phyloP scores from a whole-genome alignment of 176 grass and related monocot genomes.

The Oryza glaberrima region DNA sequence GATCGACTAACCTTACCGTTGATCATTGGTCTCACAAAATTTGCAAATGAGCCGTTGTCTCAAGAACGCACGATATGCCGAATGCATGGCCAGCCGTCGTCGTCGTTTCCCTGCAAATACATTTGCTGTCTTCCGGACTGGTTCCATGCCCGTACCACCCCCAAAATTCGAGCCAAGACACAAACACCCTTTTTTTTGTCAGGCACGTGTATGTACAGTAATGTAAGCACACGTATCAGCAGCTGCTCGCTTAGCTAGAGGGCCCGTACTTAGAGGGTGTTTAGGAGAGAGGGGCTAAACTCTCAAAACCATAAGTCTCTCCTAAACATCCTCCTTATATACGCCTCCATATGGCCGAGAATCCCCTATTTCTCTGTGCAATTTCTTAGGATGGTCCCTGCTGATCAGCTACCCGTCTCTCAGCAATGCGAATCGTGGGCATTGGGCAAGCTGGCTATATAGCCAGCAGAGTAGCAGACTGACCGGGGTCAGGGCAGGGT shows the following conservation, averaged over 20 bases:
- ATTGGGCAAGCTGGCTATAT: background rate
- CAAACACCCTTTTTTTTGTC: background rate
- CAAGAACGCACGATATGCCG: background rate
- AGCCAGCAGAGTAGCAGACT: conserved; percentile 8
- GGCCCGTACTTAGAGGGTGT: background rate
- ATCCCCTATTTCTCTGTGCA: background rate
- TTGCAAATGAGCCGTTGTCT: background rate
- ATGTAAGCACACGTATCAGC: background rate
- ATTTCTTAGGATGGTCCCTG: conserved; percentile 31
- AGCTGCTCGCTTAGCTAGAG: background rate
- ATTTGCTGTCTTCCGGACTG: background rate
- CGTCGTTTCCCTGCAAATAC: background rate
- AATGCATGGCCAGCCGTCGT: background rate
- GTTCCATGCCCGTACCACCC: background rate
- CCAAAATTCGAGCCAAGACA: background rate
- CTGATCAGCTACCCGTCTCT: background rate
- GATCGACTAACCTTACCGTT: background rate
- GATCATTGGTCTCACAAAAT: background rate
- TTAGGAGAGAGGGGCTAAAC: no score
- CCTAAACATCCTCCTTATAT: background rate
- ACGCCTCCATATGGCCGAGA: no score
- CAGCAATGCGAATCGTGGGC: background rate
- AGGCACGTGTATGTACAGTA: background rate
- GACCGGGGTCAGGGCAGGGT: background rate
- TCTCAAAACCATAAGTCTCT: no score